Base-by-base conservation (phyloP, 352 stramenopile genomes). In the Pythium dissotocum region DNA sequence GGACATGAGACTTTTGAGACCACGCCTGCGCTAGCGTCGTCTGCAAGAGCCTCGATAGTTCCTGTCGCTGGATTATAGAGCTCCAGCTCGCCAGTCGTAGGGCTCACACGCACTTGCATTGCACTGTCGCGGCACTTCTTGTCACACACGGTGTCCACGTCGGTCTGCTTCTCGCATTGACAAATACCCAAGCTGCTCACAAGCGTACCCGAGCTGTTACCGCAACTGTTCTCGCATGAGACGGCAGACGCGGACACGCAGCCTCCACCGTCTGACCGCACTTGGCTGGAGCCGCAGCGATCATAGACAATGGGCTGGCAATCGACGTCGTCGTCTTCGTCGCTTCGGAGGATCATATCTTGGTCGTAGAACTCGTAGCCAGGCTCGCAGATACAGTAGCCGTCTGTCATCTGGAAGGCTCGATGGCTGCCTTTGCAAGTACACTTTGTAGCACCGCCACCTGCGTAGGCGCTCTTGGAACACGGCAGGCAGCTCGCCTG, bases 291-390 rank as follows among this genome's bases (percentile, higher is more conserved):
- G 0, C 79, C 67, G 54, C 93, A 98, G 6, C 90, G 87, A 36
- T 91, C 75, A 60, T 97, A 98, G 14, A 98, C 92, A 28, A 97
- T 93, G 0, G 92, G 93, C 61, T 98, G 93, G 61, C 93, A 98
- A 63, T 98, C 90, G 2, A 95, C 83, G 13, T 89, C 75, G 28
- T 86, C 89, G 60, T 98, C 91, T 72, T 90, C 79, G 36, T 95
- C 87, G 52, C 81, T 93, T 10, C 84, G 77, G 10, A 92, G 71
- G 3, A 97, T 77, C 58, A 96, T 76, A 28, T 96, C 84, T 57
- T 87, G 73, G 59, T 98, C 92, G 61, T 97, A 97, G 58, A 96
- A 97, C 61, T 98, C 91, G 68, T 91, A 98, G 8, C 90, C 89
- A 13, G 93, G 90, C 59, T 95, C 79, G 49, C 93, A 98, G 24